Evolutionary conservation across 2,329 filamentous ascomycete species (phyloP).

Genomic region (Didymella keratinophila): DNA sequence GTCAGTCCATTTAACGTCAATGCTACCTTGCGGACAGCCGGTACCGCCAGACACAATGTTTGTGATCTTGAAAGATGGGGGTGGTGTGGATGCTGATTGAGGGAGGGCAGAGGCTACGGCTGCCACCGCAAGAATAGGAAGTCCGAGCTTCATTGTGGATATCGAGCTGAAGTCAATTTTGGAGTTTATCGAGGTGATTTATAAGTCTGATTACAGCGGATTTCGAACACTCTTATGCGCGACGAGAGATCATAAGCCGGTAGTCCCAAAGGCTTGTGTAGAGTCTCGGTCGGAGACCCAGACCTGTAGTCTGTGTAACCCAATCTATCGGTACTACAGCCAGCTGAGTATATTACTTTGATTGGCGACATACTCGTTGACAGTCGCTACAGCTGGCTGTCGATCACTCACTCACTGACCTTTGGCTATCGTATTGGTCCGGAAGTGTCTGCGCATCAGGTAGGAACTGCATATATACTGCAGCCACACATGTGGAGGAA

Average conservation of each 20-base stretch:
- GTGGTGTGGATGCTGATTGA: slow-evolving; percentile 22
- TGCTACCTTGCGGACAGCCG: slow-evolving; percentile 48
- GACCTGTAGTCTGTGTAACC: slow-evolving; percentile 3
- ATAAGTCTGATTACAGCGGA: neutral
- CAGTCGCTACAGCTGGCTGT: neutral
- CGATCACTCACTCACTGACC: neutral
- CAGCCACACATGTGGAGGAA: neutral
- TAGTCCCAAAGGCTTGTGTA: neutral
- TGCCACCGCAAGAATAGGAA: neutral
- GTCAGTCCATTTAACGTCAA: slow-evolving; percentile 45
- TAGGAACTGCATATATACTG: neutral
- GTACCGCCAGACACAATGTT: slow-evolving; percentile 44
- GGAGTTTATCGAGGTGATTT: neutral
- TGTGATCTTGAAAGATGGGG: slow-evolving; percentile 43
- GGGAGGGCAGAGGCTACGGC: slow-evolving; percentile 13
- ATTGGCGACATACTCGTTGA: neutral
- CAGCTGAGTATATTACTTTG: slow-evolving; percentile 2
- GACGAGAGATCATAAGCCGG: neutral
- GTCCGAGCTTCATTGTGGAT: slow-evolving; percentile 2
- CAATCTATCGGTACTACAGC: slow-evolving; percentile 9
- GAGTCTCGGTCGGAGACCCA: slow-evolving; percentile 1
- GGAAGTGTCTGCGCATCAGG: neutral
- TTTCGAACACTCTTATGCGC: neutral
- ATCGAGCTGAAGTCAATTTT: neutral
- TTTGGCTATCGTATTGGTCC: neutral